A percentile compares a stretch with the other conserved stretches of the same genome.
These are phyloP conservation scores for Syzygium syzygioides DNA, from an alignment of 441 rosid species.

Conservation along the genomic window DNA sequence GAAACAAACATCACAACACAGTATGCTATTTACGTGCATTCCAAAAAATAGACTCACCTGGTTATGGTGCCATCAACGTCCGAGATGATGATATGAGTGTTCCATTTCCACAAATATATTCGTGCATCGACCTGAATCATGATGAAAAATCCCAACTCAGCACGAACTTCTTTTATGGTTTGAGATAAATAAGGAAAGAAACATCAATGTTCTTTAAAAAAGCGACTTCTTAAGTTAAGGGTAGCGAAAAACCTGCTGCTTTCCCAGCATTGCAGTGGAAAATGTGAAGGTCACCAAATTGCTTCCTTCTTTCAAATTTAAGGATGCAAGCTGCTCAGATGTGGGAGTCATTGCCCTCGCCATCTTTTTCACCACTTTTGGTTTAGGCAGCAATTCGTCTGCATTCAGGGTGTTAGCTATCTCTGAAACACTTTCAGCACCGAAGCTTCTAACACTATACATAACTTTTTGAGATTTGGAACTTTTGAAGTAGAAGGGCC, in stretches of 20 bases:
- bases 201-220: neutral
- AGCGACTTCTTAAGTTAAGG: neutral
- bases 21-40: neutral
- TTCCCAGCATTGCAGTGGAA: conserved; percentile 88
- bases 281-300: conserved; percentile 76
- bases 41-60: conserved; percentile 38
- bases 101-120: conserved; percentile 96
- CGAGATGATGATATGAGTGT: conserved; percentile 78
- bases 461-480: conserved; percentile 35
- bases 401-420: conserved; percentile 5
- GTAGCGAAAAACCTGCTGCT: conserved; percentile 60
- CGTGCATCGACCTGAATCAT: conserved; percentile 78
- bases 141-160: neutral
- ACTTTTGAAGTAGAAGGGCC: conserved; percentile 73
- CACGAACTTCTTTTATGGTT: neutral
- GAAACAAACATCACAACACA: neutral
- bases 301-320: conserved; percentile 78
- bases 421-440: conserved; percentile 27
- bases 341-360: conserved; percentile 62
- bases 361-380: conserved; percentile 45
- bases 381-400: conserved; percentile 22
- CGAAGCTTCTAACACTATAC: conserved; percentile 20
- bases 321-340: conserved; percentile 79
- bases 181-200: neutral
- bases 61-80: conserved; percentile 99